Conservation (phyloP, 2,329 filamentous ascomycete genomes). For the Aspergillus jensenii region DNA sequence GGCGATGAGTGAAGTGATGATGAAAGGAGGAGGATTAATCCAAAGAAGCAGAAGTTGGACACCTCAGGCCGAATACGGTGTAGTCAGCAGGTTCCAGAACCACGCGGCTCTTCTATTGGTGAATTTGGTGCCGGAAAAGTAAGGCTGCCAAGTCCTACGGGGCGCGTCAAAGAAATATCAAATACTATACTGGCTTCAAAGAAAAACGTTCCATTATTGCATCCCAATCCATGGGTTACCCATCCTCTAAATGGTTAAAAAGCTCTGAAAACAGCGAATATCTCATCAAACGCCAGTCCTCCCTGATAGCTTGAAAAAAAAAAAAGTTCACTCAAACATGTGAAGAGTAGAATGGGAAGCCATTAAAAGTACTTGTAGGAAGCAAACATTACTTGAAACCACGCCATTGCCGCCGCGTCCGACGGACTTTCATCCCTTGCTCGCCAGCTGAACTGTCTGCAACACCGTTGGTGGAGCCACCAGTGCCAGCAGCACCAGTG, state of each 20-base stretch:
- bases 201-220: conserved; percentile 1
- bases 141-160: conserved; percentile 8
- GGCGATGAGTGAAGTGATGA: conserved; percentile 16
- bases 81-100: conserved; percentile 16
- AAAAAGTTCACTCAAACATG: neutral
- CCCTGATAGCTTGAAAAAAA: conserved; percentile 4
- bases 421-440: conserved; percentile 26
- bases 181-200: neutral
- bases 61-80: conserved; percentile 9
- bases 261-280: conserved; percentile 2
- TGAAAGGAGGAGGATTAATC: conserved; percentile 22
- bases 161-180: neutral
- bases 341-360: neutral
- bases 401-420: conserved; percentile 32
- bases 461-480: conserved; percentile 5
- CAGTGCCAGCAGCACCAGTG: conserved; percentile 14
- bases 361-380: conserved; percentile 5
- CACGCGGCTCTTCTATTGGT: conserved; percentile 13
- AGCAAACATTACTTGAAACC: conserved; percentile 28
- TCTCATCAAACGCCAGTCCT: conserved; percentile 11
- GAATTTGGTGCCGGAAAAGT: conserved; percentile 1
- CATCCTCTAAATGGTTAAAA: neutral
- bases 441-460: conserved; percentile 4
- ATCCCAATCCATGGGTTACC: neutral
- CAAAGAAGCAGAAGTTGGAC: conserved; percentile 9